phyloP scores from a whole-genome alignment of 345 rosid genomes.

The Orychophragmus violaceus region DNA sequence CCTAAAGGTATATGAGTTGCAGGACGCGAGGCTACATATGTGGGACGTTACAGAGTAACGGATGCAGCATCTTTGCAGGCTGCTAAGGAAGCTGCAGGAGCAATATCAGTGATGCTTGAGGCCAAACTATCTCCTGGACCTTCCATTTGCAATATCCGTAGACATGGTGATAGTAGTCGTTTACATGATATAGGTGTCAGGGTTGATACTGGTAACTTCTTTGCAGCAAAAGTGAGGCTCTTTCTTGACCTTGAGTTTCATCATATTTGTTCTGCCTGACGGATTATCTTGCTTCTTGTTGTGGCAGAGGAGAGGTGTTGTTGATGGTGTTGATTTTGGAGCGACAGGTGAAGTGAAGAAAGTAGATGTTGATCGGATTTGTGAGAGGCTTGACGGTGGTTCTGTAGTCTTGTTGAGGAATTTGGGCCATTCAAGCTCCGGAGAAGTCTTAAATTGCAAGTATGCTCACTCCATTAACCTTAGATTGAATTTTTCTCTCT shows the following conservation, averaged over 20 bases:
- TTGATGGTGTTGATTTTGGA: constrained; percentile 88
- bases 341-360: constrained; percentile 95
- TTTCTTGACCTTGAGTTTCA: not conserved
- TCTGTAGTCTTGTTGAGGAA: constrained; percentile 79
- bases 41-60: constrained; percentile 77
- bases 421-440: constrained; percentile 93
- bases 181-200: constrained; percentile 95
- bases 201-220: constrained; percentile 93
- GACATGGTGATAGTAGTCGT: constrained; percentile 88
- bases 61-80: constrained; percentile 75
- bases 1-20: constrained; percentile 13
- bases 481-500: not conserved
- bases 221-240: constrained; percentile 77
- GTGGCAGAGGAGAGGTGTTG: constrained; percentile 83
- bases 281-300: not conserved
- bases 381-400: constrained; percentile 89
- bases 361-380: constrained; percentile 71
- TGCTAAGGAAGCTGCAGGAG: constrained; percentile 92
- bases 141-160: constrained; percentile 72
- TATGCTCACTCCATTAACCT: constrained; percentile 28
- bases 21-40: constrained; percentile 67
- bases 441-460: constrained; percentile 99
- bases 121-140: constrained; percentile 97
- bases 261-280: not conserved
- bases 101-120: constrained; percentile 78